phyloP scores from a whole-genome alignment of 2,329 filamentous ascomycete species.

The Ophiosphaerella herpotricha region DNA sequence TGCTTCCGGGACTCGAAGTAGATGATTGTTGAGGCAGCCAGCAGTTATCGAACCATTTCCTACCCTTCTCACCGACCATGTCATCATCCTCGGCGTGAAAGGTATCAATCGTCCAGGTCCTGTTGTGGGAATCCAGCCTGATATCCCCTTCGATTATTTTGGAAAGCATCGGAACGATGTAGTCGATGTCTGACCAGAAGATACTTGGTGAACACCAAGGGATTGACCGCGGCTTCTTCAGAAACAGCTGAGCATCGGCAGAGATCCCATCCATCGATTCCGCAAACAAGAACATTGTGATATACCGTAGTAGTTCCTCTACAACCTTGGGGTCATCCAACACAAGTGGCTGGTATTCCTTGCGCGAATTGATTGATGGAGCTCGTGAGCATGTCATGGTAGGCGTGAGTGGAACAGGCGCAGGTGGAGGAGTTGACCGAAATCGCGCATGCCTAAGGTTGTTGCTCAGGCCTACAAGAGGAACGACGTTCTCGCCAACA shows the following conservation, averaged over 20 bases:
- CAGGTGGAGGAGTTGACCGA: slow-evolving; percentile 6
- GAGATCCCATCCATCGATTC: slow-evolving; percentile 33
- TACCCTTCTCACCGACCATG: slow-evolving; percentile 35
- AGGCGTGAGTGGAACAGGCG: slow-evolving; percentile 18
- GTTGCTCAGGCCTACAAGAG: slow-evolving; percentile 26
- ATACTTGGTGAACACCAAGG: slow-evolving; percentile 25
- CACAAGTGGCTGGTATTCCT: neutral
- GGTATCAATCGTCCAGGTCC: slow-evolving; percentile 27
- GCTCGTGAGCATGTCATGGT: slow-evolving; percentile 2
- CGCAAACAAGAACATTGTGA: slow-evolving; percentile 30
- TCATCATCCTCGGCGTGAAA: slow-evolving; percentile 36
- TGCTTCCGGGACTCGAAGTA: neutral
- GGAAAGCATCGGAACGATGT: slow-evolving; percentile 28
- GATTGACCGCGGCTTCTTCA: slow-evolving; percentile 26
- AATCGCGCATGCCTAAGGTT: slow-evolving; percentile 17
- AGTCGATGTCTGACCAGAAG: slow-evolving; percentile 32
- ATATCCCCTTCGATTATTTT: slow-evolving; percentile 22
- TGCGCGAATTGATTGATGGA: slow-evolving; percentile 1
- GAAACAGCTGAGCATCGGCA: slow-evolving; percentile 32
- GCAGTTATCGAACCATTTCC: slow-evolving; percentile 32
- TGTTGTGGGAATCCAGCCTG: slow-evolving; percentile 2
- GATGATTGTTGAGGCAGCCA: slow-evolving; percentile 17
- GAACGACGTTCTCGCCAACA: slow-evolving; percentile 28
- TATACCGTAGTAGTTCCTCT: slow-evolving; percentile 26
- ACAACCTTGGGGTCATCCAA: slow-evolving; percentile 25